Conservation (phyloP, 495 filamentous ascomycete species). For the Podospora didyma region DNA sequence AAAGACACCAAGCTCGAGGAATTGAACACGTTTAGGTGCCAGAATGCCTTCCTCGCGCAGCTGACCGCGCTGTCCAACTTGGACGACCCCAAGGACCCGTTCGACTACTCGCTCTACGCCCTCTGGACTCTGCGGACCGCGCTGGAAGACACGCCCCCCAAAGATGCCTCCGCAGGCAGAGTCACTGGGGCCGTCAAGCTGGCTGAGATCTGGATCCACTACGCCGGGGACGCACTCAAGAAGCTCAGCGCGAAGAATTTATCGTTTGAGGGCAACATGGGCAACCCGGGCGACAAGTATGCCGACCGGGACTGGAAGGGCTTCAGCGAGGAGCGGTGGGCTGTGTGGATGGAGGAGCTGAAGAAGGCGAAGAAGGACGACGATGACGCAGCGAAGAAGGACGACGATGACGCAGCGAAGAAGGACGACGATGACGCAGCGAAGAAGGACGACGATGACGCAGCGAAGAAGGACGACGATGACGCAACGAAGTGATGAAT, state of each 20-base stretch:
- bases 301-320: constrained; percentile 10
- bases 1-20: background rate
- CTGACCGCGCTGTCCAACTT: constrained; percentile 10
- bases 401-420: too few relatives aligned
- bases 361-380: constrained; percentile 1
- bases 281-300: background rate
- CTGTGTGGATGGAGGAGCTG: constrained; percentile 23
- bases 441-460: too few relatives aligned
- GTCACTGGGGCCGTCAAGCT: constrained; percentile 7
- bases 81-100: background rate
- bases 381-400: too few relatives aligned
- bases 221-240: constrained; percentile 11
- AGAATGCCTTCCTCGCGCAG: constrained; percentile 15
- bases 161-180: background rate
- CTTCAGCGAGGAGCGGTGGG: constrained; percentile 25
- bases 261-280: background rate
- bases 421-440: too few relatives aligned
- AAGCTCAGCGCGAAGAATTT: background rate
- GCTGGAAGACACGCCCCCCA: constrained; percentile 10
- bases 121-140: constrained; percentile 16
- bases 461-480: too few relatives aligned
- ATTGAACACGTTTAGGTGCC: constrained; percentile 6
- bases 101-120: constrained; percentile 14
- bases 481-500: too few relatives aligned
- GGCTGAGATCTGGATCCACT: constrained; percentile 19